These are phyloP conservation scores for Globisporangium ultimum DNA, from an alignment of 352 stramenopile genomes.

Conservation along the genomic window DNA sequence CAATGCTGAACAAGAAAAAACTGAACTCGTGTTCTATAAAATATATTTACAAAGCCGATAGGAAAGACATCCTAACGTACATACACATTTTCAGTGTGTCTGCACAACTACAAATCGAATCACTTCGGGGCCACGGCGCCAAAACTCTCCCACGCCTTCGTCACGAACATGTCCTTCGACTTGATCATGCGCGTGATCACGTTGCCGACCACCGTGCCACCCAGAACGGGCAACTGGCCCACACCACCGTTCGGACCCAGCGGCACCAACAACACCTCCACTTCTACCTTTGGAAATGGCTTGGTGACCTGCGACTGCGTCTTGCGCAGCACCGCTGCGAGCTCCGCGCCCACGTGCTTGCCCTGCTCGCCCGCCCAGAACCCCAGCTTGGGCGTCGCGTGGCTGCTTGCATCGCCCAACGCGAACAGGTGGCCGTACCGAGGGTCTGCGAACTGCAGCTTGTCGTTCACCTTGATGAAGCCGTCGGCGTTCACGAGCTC, in stretches of 20 bases:
- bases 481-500: conserved; percentile 26
- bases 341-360: conserved; percentile 30
- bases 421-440: conserved; percentile 51
- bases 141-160: conserved; percentile 30
- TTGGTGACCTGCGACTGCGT: conserved; percentile 19
- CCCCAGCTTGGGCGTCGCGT: conserved; percentile 40
- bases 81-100: no score
- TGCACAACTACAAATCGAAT: no score
- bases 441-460: conserved; percentile 40
- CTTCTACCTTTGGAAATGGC: conserved; percentile 20
- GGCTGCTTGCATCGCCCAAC: conserved; percentile 51
- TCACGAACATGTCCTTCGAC: conserved; percentile 43
- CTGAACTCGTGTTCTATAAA: no score
- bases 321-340: conserved; percentile 23
- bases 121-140: conserved; percentile 13
- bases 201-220: conserved; percentile 48
- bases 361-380: conserved; percentile 40
- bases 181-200: conserved; percentile 45
- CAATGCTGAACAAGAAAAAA: no score
- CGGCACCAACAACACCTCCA: conserved; percentile 31
- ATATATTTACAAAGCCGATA: no score
- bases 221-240: conserved; percentile 45
- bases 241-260: conserved; percentile 55
- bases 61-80: no score
- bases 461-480: conserved; percentile 41